Base-by-base conservation (phyloP, 805 yeast genomes). In the Candida golubevii region DNA sequence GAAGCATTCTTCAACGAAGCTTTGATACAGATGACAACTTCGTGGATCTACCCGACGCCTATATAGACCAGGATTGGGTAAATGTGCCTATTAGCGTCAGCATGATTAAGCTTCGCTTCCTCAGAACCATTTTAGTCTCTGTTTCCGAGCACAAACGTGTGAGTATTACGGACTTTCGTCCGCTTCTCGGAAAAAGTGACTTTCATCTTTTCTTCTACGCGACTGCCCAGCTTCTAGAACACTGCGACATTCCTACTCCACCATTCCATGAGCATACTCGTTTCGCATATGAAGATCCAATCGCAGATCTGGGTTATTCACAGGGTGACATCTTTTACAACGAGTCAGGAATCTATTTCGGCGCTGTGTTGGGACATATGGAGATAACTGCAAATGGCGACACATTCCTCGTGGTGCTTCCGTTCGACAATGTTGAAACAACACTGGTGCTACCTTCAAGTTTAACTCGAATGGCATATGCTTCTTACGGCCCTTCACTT, bases 31-130 rank as follows among this genome's bases (percentile, higher is more conserved):
- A 18, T 18, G 23, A 18, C 23, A 18, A 18, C 23, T 18, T 18
- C 5, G 23, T 18, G 23, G 23, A 18, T 18, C 23, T 18, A 18
- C 23, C 23, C 23, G 23, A 18, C 23, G 23, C 23, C 5, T 18
- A 18, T 5, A 18, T 18, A 3, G 23, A 18, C 23, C 23, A 18
- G 23, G 26, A 41, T 26, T 50, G 54, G 54, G 8, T 28, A 6
- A 14, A 23, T 14, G 14, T 33, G 28, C 42, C 37, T 9, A 30
- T 36, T 10, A 33, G 15, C 26, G 39, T 53, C n/a, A 44, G 50
- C 35, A 45, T 44, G 10, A 42, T 48, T 26, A 50, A 49, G 38
- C 33, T 50, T n/a, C 32, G 54, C 35, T 48, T 50, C 36, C 34
- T 50, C 31, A 41, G 54, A 26, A 46, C 53, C 6, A 38, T 50